These are phyloP conservation scores for Apiospora koreana DNA, from an alignment of 2,329 filamentous ascomycete species.

Conservation along the genomic window DNA sequence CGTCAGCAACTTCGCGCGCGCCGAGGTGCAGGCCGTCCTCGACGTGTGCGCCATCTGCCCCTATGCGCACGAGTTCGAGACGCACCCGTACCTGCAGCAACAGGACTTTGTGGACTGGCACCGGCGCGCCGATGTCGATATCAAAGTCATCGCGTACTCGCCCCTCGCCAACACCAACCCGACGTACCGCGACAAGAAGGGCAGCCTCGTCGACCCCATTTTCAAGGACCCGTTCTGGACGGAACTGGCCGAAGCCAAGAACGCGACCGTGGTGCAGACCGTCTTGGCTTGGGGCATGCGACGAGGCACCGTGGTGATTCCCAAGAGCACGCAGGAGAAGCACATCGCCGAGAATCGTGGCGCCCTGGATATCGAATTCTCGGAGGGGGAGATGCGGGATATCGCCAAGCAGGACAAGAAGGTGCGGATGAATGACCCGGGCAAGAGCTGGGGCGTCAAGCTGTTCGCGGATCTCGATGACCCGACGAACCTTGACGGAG, in stretches of 20 bases:
- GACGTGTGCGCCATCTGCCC: slow-evolving; percentile 50
- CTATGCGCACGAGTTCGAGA: slow-evolving; percentile 59
- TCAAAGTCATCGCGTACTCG: slow-evolving; percentile 47
- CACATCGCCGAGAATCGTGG: slow-evolving; percentile 47
- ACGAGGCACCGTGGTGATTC: slow-evolving; percentile 50
- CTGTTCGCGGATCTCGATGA: slow-evolving; percentile 42
- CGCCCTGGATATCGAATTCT: slow-evolving; percentile 49
- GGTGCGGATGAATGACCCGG: slow-evolving; percentile 38
- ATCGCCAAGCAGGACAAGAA: slow-evolving; percentile 34
- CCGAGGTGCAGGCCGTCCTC: slow-evolving; percentile 39
- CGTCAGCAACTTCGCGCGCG: slow-evolving; percentile 59
- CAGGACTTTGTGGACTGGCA: slow-evolving; percentile 48
- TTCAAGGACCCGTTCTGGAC: slow-evolving; percentile 42
- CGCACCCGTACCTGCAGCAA: slow-evolving; percentile 54
- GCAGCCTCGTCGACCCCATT: slow-evolving; percentile 27
- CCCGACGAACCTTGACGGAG: slow-evolving; percentile 25
- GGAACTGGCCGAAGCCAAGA: slow-evolving; percentile 40
- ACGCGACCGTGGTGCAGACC: slow-evolving; percentile 43
- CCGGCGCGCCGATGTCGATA: slow-evolving; percentile 35
- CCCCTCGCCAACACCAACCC: slow-evolving; percentile 55
- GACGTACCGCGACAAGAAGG: slow-evolving; percentile 37
- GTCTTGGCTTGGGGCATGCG: slow-evolving; percentile 50
- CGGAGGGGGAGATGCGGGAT: slow-evolving; percentile 37
- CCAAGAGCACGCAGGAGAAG: slow-evolving; percentile 46
- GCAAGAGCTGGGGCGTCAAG: slow-evolving; percentile 38